Evolutionary conservation across 768 basidiomycete genomes (phyloP).

Genomic region (Suillus decipiens): DNA sequence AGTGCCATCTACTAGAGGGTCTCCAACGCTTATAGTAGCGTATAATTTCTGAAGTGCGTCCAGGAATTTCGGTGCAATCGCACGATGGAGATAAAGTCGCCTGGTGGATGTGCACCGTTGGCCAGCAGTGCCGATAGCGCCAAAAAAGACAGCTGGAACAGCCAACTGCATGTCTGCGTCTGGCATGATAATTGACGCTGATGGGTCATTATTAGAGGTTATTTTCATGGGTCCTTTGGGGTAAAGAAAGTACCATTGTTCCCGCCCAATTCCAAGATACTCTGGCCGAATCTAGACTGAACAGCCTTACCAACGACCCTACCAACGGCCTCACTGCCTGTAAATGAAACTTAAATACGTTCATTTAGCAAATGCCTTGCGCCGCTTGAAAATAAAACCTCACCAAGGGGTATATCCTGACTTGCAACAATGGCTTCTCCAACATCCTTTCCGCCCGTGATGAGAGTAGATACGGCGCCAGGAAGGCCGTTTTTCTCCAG

Average conservation of each 20-base stretch:
- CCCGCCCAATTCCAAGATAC: slow-evolving; percentile 89
- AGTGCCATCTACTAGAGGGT: slow-evolving; percentile 74
- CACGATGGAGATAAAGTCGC: slow-evolving; percentile 83
- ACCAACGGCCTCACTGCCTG: slow-evolving; percentile 89
- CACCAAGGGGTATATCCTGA: slow-evolving; percentile 76
- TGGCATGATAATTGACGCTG: slow-evolving; percentile 89
- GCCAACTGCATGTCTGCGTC: slow-evolving; percentile 93
- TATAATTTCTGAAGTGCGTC: slow-evolving; percentile 75
- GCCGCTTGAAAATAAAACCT: slow-evolving; percentile 15
- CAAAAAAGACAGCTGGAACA: slow-evolving; percentile 89
- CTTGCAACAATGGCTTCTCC: slow-evolving; percentile 81
- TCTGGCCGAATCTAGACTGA: slow-evolving; percentile 86
- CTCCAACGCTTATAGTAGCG: slow-evolving; percentile 71
- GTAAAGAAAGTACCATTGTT: slow-evolving; percentile 73
- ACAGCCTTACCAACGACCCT: slow-evolving; percentile 86
- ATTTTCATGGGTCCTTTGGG: slow-evolving; percentile 21
- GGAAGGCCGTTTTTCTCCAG: slow-evolving; percentile 82
- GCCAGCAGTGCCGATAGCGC: slow-evolving; percentile 82
- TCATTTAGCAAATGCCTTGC: background rate
- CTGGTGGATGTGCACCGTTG: slow-evolving; percentile 90
- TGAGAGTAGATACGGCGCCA: slow-evolving; percentile 80
- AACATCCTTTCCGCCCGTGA: slow-evolving; percentile 79
- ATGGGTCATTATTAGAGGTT: slow-evolving; percentile 21
- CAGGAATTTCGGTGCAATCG: slow-evolving; percentile 77
- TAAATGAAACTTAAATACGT: slow-evolving; percentile 76